Percentiles rank a stretch among this genome's conserved stretches.
These are phyloP conservation scores for Isatis lusitanica DNA, from an alignment of 441 rosid species.

Conservation along the genomic window DNA sequence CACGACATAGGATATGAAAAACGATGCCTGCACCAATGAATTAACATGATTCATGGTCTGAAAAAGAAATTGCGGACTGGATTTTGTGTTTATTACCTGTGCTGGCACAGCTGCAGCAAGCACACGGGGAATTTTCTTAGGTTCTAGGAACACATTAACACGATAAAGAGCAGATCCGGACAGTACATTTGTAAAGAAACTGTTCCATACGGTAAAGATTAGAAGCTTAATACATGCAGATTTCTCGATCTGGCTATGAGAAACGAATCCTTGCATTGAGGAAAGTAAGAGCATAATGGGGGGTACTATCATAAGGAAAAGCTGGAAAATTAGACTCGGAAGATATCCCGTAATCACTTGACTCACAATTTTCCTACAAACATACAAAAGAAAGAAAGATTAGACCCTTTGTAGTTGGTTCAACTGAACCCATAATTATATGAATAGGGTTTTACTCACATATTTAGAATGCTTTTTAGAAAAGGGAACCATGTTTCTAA, in stretches of 20 bases:
- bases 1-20: slow-evolving; percentile 90
- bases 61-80: background rate
- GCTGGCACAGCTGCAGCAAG: slow-evolving; percentile 86
- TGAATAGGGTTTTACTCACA: slow-evolving; percentile 52
- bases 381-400: slow-evolving; percentile 8
- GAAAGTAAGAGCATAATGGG: slow-evolving; percentile 74
- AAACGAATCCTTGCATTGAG: slow-evolving; percentile 76
- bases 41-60: slow-evolving; percentile 20
- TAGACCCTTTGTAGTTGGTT: slow-evolving; percentile 6
- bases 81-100: slow-evolving; percentile 53
- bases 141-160: slow-evolving; percentile 67
- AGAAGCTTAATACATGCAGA: slow-evolving; percentile 80
- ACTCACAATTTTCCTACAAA: slow-evolving; percentile 66
- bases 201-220: slow-evolving; percentile 78
- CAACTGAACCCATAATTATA: background rate
- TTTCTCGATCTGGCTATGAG: slow-evolving; percentile 67
- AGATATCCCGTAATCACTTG: slow-evolving; percentile 90
- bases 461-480: slow-evolving; percentile 56
- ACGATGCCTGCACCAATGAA: slow-evolving; percentile 63
- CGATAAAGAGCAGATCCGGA: slow-evolving; percentile 80
- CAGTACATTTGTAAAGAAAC: slow-evolving; percentile 79
- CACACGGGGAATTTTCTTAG: slow-evolving; percentile 65
- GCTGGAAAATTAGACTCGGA: slow-evolving; percentile 79
- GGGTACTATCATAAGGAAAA: slow-evolving; percentile 61
- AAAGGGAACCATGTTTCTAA: slow-evolving; percentile 80